Evolutionary conservation across 441 rosid genomes (phyloP).

Genomic region (Viola pubescens): DNA sequence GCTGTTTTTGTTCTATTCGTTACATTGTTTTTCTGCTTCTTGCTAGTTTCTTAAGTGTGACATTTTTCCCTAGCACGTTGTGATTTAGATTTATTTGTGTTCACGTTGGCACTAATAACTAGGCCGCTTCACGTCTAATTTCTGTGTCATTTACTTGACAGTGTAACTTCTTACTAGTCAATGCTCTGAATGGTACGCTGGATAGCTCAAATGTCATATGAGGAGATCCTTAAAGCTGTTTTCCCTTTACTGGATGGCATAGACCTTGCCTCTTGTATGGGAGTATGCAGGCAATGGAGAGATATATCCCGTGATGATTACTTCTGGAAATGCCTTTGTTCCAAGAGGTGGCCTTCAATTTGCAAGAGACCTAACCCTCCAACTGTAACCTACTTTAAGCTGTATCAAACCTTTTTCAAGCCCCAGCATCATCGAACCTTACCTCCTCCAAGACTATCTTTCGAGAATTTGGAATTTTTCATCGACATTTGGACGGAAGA

Average conservation of each 20-base stretch:
- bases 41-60: neutral
- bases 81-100: neutral
- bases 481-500: slow-evolving; percentile 80
- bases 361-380: slow-evolving; percentile 64
- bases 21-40: neutral
- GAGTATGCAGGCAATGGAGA: slow-evolving; percentile 78
- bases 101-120: no score
- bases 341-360: slow-evolving; percentile 82
- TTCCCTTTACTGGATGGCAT: slow-evolving; percentile 68
- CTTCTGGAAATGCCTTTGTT: slow-evolving; percentile 79
- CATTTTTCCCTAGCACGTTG: neutral
- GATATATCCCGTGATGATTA: slow-evolving; percentile 65
- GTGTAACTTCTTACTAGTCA: no score
- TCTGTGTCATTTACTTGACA: no score
- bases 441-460: slow-evolving; percentile 75
- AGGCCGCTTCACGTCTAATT: no score
- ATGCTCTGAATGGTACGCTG: slow-evolving; percentile 6
- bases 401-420: slow-evolving; percentile 54
- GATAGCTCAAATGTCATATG: slow-evolving; percentile 36
- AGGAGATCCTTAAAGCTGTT: slow-evolving; percentile 70
- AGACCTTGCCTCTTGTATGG: slow-evolving; percentile 76
- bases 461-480: slow-evolving; percentile 63
- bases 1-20: no score
- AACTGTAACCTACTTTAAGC: slow-evolving; percentile 51
- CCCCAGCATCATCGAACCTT: slow-evolving; percentile 35